Conservation (phyloP, 768 basidiomycete species). For the Clitopilus passeckerianus region DNA sequence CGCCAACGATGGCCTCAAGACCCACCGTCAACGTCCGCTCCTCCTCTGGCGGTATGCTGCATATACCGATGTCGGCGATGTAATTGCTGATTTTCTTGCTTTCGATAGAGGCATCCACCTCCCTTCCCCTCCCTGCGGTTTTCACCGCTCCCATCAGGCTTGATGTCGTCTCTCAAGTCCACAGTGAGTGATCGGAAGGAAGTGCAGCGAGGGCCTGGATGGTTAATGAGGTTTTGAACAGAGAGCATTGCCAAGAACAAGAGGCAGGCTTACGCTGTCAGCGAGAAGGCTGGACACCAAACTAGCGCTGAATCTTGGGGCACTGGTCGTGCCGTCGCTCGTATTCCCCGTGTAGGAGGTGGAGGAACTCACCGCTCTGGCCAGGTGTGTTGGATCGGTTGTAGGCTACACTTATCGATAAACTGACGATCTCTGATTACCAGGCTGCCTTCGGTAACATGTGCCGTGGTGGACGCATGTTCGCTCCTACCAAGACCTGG, state of each 20-base stretch:
- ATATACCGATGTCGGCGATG: background rate
- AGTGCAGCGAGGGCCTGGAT: background rate
- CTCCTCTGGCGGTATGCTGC: constrained; percentile 60
- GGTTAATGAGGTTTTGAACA: constrained; percentile 23
- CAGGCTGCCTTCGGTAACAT: constrained; percentile 99
- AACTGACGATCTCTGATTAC: constrained; percentile 3
- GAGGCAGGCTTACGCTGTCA: constrained; percentile 95
- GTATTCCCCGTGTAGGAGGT: constrained; percentile 99
- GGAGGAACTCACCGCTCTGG: constrained; percentile 98
- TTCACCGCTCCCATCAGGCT: constrained; percentile 97
- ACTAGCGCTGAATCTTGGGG: constrained; percentile 99
- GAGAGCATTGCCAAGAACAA: constrained; percentile 98
- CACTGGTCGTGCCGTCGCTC: constrained; percentile 99
- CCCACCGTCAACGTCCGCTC: constrained; percentile 86
- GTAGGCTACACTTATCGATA: background rate
- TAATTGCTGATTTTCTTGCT: constrained; percentile 10
- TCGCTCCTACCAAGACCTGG: constrained; percentile 99
- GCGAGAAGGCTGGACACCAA: constrained; percentile 98
- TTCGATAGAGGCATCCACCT: constrained; percentile 78
- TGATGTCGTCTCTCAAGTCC: constrained; percentile 97
- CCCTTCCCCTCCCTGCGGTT: constrained; percentile 91
- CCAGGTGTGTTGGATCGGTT: constrained; percentile 49
- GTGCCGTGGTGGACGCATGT: constrained; percentile 99
- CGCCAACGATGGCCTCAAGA: constrained; percentile 78
- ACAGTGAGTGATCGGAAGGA: constrained; percentile 70